These are phyloP conservation scores for Amaranthus tricolor DNA, from an alignment of 179 eudicot species.

Conservation along the genomic window DNA sequence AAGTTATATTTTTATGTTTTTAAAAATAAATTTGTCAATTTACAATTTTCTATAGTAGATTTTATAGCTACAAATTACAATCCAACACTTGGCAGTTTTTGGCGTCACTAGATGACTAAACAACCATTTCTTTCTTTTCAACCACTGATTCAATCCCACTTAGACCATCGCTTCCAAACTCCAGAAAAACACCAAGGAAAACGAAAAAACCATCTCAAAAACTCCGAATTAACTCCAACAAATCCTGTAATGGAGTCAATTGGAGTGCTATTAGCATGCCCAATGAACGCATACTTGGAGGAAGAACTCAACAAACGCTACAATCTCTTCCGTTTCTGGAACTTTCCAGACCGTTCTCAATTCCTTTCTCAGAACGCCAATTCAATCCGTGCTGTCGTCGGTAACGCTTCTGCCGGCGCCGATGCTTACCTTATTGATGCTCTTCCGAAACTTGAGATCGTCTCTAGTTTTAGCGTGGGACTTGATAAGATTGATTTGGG, in stretches of 20 bases:
- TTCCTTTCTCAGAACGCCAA: conserved; percentile 33
- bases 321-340: conserved; percentile 54
- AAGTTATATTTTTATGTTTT: too few relatives aligned
- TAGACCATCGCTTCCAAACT: not conserved
- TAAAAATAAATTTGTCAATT: too few relatives aligned
- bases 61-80: too few relatives aligned
- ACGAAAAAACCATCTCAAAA: not conserved
- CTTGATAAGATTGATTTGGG: conserved; percentile 66
- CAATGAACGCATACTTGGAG: conserved; percentile 57
- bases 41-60: too few relatives aligned
- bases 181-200: not conserved
- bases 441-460: conserved; percentile 66
- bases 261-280: conserved; percentile 51
- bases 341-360: conserved; percentile 25
- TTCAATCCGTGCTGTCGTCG: conserved; percentile 58
- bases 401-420: conserved; percentile 48
- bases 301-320: conserved; percentile 48
- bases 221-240: not conserved
- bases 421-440: conserved; percentile 60
- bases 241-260: conserved; percentile 43
- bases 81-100: too few relatives aligned
- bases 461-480: conserved; percentile 65
- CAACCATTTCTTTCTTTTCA: too few relatives aligned
- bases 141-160: too few relatives aligned
- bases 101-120: too few relatives aligned